Percentiles rank a stretch among this genome's conserved stretches.
These are phyloP conservation scores for Eleusine coracana DNA, from an alignment of 176 grass and related monocot species.

Conservation along the genomic window DNA sequence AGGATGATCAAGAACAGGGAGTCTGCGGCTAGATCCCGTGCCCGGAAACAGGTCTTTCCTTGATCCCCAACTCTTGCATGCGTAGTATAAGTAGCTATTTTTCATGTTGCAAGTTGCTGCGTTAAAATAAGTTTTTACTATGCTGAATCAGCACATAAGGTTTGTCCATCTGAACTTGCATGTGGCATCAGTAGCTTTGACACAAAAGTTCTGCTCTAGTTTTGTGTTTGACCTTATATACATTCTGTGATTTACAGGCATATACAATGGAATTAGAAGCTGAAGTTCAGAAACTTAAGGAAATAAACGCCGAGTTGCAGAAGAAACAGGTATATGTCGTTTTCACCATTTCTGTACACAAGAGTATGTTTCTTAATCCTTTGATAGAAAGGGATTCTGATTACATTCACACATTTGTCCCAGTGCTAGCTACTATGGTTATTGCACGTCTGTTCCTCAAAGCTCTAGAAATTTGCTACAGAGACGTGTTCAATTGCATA, in stretches of 20 bases:
- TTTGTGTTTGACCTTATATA: neutral
- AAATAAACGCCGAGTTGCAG: slow-evolving; percentile 61
- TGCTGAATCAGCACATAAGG: neutral
- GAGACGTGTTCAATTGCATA: neutral
- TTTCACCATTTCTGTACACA: neutral
- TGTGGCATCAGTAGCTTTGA: neutral
- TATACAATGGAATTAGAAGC: slow-evolving; percentile 87
- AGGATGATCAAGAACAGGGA: slow-evolving; percentile 96
- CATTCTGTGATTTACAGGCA: slow-evolving; percentile 47
- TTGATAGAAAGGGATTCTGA: neutral
- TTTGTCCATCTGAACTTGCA: slow-evolving; percentile 16
- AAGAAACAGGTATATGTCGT: slow-evolving; percentile 65
- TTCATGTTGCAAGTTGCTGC: slow-evolving; percentile 19
- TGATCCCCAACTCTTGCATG: slow-evolving; percentile 38
- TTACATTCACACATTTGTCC: neutral
- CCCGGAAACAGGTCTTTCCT: slow-evolving; percentile 68
- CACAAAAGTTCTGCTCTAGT: neutral
- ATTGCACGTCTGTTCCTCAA: neutral
- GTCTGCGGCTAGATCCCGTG: slow-evolving; percentile 71
- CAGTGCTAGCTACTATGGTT: neutral
- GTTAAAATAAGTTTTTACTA: neutral
- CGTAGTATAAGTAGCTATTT: neutral
- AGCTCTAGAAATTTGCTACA: neutral
- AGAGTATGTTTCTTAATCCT: neutral
- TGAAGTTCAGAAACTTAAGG: slow-evolving; percentile 83